Evolutionary conservation across 805 yeast genomes (phyloP).

Genomic region (Cyberlindnera suaveolens): DNA sequence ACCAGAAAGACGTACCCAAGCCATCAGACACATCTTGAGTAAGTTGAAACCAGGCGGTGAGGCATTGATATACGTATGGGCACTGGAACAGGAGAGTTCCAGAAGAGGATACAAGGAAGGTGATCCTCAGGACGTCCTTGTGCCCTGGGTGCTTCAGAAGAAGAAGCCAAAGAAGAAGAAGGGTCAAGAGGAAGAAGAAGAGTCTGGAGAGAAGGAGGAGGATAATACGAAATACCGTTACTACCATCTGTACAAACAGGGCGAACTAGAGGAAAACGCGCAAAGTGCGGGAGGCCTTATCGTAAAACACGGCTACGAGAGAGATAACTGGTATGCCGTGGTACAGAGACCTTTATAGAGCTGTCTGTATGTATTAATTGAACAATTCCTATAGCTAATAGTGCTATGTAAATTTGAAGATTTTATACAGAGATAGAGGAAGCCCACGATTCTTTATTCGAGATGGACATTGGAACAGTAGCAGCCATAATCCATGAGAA

Average conservation of each 20-base stretch:
- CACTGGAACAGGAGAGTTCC: slow-evolving; percentile 82
- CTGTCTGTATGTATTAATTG: neutral
- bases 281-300: slow-evolving; percentile 62
- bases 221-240: slow-evolving; percentile 67
- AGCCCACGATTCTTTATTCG: no score
- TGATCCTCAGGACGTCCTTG: slow-evolving; percentile 87
- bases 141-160: slow-evolving; percentile 85
- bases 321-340: slow-evolving; percentile 90
- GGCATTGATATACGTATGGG: slow-evolving; percentile 91
- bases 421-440: no score
- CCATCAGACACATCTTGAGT: slow-evolving; percentile 62
- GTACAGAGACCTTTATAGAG: slow-evolving; percentile 19
- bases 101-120: slow-evolving; percentile 89
- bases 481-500: no score
- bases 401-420: no score
- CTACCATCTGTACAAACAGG: slow-evolving; percentile 80
- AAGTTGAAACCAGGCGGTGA: slow-evolving; percentile 55
- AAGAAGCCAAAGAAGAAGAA: slow-evolving; percentile 33
- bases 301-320: slow-evolving; percentile 76
- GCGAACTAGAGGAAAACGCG: slow-evolving; percentile 76
- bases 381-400: neutral
- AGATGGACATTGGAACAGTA: no score
- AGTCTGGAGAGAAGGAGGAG: slow-evolving; percentile 17
- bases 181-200: slow-evolving; percentile 22
- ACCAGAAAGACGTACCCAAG: slow-evolving; percentile 66